Evolutionary conservation across 768 basidiomycete species (phyloP).

Genomic region (Dictyophora rubrovolvata): DNA sequence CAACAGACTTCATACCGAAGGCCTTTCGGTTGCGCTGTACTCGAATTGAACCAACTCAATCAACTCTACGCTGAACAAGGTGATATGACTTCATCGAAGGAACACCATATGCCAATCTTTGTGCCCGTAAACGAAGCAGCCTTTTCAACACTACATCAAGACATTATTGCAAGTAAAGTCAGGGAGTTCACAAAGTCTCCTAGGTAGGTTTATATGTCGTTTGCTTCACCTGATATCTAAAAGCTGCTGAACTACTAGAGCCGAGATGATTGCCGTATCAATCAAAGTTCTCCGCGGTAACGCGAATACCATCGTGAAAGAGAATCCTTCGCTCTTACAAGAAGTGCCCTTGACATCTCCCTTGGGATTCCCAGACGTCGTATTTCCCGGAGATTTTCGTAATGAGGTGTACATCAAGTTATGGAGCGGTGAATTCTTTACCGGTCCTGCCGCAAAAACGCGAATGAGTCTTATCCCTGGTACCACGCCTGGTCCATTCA

Average conservation of each 20-base stretch:
- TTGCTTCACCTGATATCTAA: neutral
- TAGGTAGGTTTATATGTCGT: conserved; percentile 38
- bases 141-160: conserved; percentile 92
- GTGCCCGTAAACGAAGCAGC: conserved; percentile 71
- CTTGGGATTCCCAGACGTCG: conserved; percentile 92
- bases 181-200: conserved; percentile 78
- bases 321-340: conserved; percentile 76
- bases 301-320: conserved; percentile 57
- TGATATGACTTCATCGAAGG: conserved; percentile 55
- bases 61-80: conserved; percentile 55
- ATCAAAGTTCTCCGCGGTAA: conserved; percentile 86
- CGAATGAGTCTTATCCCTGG: conserved; percentile 27
- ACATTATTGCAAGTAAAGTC: conserved; percentile 70
- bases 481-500: conserved; percentile 45
- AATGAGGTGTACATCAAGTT: conserved; percentile 96
- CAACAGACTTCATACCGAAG: conserved; percentile 47
- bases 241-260: conserved; percentile 37
- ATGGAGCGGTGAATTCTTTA: conserved; percentile 83
- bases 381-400: conserved; percentile 83
- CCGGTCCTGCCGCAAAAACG: conserved; percentile 29
- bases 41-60: conserved; percentile 70
- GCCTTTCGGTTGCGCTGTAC: conserved; percentile 92
- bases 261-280: conserved; percentile 78
- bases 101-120: conserved; percentile 83
- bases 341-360: conserved; percentile 75